These are phyloP conservation scores for Talaromyces sp. DNA, from an alignment of 2,329 filamentous ascomycete genomes.

Conservation along the genomic window DNA sequence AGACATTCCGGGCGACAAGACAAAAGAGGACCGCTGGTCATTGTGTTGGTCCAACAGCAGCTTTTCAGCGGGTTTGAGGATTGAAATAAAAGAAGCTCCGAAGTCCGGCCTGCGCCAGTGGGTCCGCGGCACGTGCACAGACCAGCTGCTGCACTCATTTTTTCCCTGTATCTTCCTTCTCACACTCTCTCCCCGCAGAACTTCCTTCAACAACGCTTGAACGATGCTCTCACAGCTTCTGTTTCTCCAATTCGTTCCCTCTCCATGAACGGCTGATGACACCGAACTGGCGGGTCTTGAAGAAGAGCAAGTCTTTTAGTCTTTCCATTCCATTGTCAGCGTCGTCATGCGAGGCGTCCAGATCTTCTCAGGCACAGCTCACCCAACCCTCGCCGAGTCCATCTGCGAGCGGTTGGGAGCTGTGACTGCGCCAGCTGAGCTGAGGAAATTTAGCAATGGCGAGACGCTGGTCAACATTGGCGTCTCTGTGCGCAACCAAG, in stretches of 20 bases:
- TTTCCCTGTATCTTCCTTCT: slow-evolving; percentile 13
- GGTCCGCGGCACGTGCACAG: slow-evolving; percentile 4
- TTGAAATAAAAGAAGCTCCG: background rate
- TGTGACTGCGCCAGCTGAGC: slow-evolving; percentile 52
- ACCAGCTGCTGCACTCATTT: slow-evolving; percentile 7
- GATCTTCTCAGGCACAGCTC: slow-evolving; percentile 62
- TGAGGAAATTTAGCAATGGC: slow-evolving; percentile 64
- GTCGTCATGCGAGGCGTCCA: slow-evolving; percentile 56
- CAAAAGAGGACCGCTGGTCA: background rate
- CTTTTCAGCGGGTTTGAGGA: background rate
- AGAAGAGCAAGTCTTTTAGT: background rate
- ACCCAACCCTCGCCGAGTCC: slow-evolving; percentile 57
- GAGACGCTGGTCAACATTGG: slow-evolving; percentile 65
- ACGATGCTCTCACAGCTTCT: slow-evolving; percentile 13
- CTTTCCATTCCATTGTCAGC: slow-evolving; percentile 8
- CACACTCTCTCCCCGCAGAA: slow-evolving; percentile 4
- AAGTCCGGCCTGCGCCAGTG: background rate
- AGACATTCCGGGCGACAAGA: slow-evolving; percentile 33
- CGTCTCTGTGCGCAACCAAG: slow-evolving; percentile 80
- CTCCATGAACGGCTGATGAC: slow-evolving; percentile 10
- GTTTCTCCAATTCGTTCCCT: background rate
- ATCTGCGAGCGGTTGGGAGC: slow-evolving; percentile 62
- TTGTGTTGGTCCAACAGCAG: background rate
- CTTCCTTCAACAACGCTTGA: slow-evolving; percentile 2
- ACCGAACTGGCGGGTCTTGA: background rate